These are phyloP conservation scores for Flaveria bidentis DNA, from an alignment of 129 eudicot species.

Conservation along the genomic window DNA sequence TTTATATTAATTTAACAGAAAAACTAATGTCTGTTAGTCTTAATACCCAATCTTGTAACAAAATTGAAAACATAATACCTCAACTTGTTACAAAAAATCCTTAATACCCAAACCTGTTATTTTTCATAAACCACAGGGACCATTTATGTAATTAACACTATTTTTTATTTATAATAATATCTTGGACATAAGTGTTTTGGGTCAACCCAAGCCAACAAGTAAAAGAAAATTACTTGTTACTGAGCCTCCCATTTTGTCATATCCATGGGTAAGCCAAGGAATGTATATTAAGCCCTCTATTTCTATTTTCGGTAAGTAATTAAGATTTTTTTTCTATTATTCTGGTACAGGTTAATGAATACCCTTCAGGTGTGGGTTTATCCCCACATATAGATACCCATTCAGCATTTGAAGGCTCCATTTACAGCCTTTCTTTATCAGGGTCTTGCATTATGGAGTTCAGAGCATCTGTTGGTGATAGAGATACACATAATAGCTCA, in stretches of 20 bases:
- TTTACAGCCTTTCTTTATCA: conserved; percentile 91
- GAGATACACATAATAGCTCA: conserved; percentile 37
- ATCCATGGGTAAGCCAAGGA: not conserved
- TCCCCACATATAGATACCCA: conserved; percentile 98
- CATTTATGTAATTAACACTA: too few species aligned
- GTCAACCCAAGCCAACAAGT: not conserved
- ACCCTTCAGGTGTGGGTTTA: conserved; percentile 93
- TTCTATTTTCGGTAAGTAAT: not conserved
- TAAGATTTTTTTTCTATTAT: conserved; percentile 2
- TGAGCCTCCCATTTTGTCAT: not conserved
- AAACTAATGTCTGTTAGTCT: too few species aligned
- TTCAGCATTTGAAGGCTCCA: conserved; percentile 90
- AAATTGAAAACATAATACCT: too few species aligned
- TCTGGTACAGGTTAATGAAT: conserved; percentile 81
- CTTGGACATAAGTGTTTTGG: not conserved
- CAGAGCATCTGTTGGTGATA: conserved; percentile 47
- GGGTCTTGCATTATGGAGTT: conserved; percentile 99
- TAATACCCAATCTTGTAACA: too few species aligned
- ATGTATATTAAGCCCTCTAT: not conserved
- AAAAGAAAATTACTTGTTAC: not conserved
- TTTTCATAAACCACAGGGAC: too few species aligned
- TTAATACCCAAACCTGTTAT: too few species aligned
- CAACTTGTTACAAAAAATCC: too few species aligned
- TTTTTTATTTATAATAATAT: not conserved
- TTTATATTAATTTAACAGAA: too few species aligned